Evolutionary conservation across 2,329 filamentous ascomycete genomes (phyloP).

Genomic region (Fusarium anguioides): DNA sequence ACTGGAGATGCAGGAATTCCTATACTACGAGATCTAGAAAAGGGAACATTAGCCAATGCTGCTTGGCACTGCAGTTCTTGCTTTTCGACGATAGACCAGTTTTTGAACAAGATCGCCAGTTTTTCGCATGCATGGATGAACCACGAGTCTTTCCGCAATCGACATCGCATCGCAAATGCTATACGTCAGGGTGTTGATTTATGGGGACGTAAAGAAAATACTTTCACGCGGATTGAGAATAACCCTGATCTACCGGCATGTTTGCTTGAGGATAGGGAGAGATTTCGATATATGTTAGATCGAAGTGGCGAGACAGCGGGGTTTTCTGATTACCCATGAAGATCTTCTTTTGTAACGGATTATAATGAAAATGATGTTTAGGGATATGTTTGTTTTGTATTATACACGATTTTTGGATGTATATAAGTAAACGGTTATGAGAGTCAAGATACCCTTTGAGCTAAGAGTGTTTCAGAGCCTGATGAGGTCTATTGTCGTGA

Average conservation of each 20-base stretch:
- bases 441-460: constrained; percentile 6
- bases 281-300: constrained; percentile 59
- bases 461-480: not conserved
- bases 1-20: constrained; percentile 57
- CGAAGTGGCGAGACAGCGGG: constrained; percentile 60
- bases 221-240: constrained; percentile 60
- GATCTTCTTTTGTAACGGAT: not conserved
- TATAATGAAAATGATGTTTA: not conserved
- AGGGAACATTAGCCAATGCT: constrained; percentile 59
- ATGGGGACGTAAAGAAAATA: constrained; percentile 62
- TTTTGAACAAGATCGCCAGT: constrained; percentile 66
- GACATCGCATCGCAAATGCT: constrained; percentile 59
- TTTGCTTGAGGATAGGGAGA: constrained; percentile 53
- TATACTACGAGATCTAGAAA: constrained; percentile 55
- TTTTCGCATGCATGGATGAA: constrained; percentile 68
- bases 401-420: not conserved
- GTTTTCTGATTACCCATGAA: constrained; percentile 58
- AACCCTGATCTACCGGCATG: constrained; percentile 66
- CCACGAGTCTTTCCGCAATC: constrained; percentile 59
- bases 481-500: not conserved
- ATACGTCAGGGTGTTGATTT: constrained; percentile 65
- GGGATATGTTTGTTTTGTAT: not conserved
- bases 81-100: constrained; percentile 65
- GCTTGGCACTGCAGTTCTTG: constrained; percentile 73
- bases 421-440: not conserved